A percentile compares a stretch with the other conserved stretches of the same genome.
phyloP scores from a whole-genome alignment of 345 rosid genomes.

The Lepidium sativum region DNA sequence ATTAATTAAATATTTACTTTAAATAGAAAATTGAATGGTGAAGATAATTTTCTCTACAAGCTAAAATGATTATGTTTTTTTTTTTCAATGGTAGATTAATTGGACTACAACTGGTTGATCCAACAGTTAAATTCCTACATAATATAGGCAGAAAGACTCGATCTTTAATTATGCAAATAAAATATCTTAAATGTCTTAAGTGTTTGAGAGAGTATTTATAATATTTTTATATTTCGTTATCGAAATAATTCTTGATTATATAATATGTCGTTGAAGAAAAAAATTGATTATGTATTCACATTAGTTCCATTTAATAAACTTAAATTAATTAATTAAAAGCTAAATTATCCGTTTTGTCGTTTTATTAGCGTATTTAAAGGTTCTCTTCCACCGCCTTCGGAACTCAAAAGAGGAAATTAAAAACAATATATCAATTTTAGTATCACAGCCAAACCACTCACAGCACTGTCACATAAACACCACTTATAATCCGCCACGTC shows the following conservation, averaged over 20 bases:
- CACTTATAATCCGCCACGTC: neutral
- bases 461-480: conserved; percentile 8
- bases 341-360: conserved; percentile 12
- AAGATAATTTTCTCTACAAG: neutral
- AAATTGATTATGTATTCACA: neutral
- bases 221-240: too few species aligned
- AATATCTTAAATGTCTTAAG: too few species aligned
- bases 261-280: too few species aligned
- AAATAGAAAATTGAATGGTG: neutral
- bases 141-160: too few species aligned
- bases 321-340: neutral
- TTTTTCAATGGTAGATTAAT: too few species aligned
- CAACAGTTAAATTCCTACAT: too few species aligned
- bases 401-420: conserved; percentile 6
- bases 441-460: conserved; percentile 3
- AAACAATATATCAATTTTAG: neutral
- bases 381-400: conserved; percentile 24
- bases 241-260: too few species aligned
- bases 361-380: neutral
- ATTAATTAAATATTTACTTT: neutral
- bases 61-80: neutral
- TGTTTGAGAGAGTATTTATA: too few species aligned
- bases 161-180: too few species aligned
- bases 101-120: too few species aligned
- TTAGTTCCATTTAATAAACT: neutral